Conservation (phyloP, 768 basidiomycete genomes). For the Roridomyces roridus region DNA sequence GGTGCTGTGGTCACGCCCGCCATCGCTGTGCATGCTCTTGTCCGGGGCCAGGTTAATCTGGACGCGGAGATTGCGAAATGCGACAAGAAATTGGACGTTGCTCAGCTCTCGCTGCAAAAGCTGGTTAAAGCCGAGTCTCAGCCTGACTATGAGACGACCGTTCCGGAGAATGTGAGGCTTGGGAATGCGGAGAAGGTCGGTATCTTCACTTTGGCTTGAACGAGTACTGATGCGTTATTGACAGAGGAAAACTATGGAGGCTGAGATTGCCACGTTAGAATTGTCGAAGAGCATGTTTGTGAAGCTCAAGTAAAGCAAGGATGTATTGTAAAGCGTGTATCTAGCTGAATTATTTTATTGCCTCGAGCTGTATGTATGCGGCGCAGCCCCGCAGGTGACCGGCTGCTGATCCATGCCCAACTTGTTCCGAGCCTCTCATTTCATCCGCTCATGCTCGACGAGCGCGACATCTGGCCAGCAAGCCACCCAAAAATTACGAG, state of each 20-base stretch:
- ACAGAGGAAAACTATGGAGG: conserved; percentile 78
- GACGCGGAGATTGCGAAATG: conserved; percentile 88
- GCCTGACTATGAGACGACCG: conserved; percentile 78
- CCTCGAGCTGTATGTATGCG: too few relatives aligned
- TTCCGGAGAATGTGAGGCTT: conserved; percentile 77
- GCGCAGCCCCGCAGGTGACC: too few relatives aligned
- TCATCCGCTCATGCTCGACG: conserved; percentile 15
- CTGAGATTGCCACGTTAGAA: conserved; percentile 78
- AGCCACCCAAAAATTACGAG: conserved; percentile 47
- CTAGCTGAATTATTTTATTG: not conserved
- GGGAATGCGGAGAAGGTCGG: conserved; percentile 85
- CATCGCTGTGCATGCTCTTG: conserved; percentile 81
- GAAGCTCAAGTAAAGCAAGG: conserved; percentile 53
- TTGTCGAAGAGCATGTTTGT: conserved; percentile 79
- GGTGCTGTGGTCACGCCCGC: conserved; percentile 79
- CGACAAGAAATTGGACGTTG: conserved; percentile 87
- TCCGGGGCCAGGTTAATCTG: conserved; percentile 91
- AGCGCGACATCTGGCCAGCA: conserved; percentile 4
- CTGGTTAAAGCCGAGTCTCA: conserved; percentile 73
- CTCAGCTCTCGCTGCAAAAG: conserved; percentile 75
- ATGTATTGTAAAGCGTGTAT: not conserved
- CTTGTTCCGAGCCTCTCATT: not conserved
- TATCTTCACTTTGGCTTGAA: conserved; percentile 9
- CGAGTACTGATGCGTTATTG: conserved; percentile 5
- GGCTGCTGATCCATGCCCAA: conserved; percentile 1